Conservation (phyloP, 371 early-diverging fungal species). For the Syncephalastrum monosporum region DNA sequence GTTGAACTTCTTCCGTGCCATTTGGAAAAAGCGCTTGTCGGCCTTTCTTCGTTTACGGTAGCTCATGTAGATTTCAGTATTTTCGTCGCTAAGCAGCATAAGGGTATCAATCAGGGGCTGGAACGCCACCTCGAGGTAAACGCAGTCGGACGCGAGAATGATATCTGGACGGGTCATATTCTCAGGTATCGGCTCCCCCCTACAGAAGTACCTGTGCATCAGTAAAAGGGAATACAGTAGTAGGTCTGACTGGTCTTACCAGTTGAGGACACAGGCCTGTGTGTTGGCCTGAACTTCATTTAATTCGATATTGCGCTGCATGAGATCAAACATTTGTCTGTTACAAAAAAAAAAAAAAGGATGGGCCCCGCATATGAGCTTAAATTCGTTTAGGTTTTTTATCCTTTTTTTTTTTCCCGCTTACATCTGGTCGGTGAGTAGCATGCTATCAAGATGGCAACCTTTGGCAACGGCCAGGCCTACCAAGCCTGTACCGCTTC, state of each 20-base stretch:
- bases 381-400: not conserved
- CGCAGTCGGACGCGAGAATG: slow-evolving; percentile 50
- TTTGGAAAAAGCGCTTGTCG: slow-evolving; percentile 45
- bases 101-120: slow-evolving; percentile 43
- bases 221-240: not conserved
- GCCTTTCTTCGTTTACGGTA: slow-evolving; percentile 49
- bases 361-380: not conserved
- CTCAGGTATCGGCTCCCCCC: slow-evolving; percentile 32
- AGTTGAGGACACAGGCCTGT: slow-evolving; percentile 31
- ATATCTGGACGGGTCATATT: slow-evolving; percentile 25
- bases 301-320: slow-evolving; percentile 37
- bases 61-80: slow-evolving; percentile 37
- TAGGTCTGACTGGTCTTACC: slow-evolving; percentile 21
- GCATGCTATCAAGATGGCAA: slow-evolving; percentile 25
- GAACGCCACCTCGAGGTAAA: slow-evolving; percentile 48
- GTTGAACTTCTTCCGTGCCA: slow-evolving; percentile 41
- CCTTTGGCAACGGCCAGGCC: slow-evolving; percentile 39
- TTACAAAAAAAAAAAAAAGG: slow-evolving; percentile 1
- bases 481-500: slow-evolving; percentile 51
- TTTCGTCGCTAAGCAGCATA: slow-evolving; percentile 21
- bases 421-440: slow-evolving; percentile 48
- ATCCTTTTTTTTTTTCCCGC: slow-evolving; percentile 1
- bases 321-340: slow-evolving; percentile 42
- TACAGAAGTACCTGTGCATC: slow-evolving; percentile 9
- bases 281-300: slow-evolving; percentile 22